Conservation (phyloP, 305 asterid genomes). For the Petunia hybrid region DNA sequence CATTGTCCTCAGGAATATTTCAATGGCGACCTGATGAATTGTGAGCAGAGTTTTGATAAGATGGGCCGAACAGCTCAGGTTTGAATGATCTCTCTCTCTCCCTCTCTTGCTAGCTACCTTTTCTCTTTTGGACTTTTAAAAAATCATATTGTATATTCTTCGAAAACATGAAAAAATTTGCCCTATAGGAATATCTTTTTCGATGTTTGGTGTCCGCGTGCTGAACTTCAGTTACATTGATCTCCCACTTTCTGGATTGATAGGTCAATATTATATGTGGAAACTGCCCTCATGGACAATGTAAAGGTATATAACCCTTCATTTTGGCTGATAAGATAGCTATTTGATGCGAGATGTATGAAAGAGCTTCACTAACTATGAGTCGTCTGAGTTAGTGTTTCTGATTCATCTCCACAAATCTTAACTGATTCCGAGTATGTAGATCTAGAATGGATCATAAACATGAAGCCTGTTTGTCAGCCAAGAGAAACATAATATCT, state of each 20-base stretch:
- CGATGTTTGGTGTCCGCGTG: slow-evolving; percentile 10
- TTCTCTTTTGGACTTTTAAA: slow-evolving; percentile 19
- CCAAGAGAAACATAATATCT: slow-evolving; percentile 11
- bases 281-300: slow-evolving; percentile 79
- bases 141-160: slow-evolving; percentile 19
- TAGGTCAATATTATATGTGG: slow-evolving; percentile 93
- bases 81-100: slow-evolving; percentile 40
- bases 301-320: slow-evolving; percentile 64
- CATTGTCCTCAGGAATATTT: slow-evolving; percentile 68
- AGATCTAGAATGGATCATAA: slow-evolving; percentile 14
- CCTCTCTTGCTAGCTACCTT: slow-evolving; percentile 13
- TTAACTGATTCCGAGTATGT: background rate
- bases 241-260: slow-evolving; percentile 34
- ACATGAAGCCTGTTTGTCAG: slow-evolving; percentile 27
- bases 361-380: slow-evolving; percentile 9
- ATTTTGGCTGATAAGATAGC: slow-evolving; percentile 35
- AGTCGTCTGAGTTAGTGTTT: background rate
- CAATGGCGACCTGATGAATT: slow-evolving; percentile 73
- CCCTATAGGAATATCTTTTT: background rate
- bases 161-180: background rate
- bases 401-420: background rate
- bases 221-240: slow-evolving; percentile 7
- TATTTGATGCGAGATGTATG: slow-evolving; percentile 6
- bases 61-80: slow-evolving; percentile 98
- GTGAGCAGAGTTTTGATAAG: slow-evolving; percentile 84